These are phyloP conservation scores for Ceratopteris richardii DNA, from an alignment of 75 land plant species.

Conservation along the genomic window DNA sequence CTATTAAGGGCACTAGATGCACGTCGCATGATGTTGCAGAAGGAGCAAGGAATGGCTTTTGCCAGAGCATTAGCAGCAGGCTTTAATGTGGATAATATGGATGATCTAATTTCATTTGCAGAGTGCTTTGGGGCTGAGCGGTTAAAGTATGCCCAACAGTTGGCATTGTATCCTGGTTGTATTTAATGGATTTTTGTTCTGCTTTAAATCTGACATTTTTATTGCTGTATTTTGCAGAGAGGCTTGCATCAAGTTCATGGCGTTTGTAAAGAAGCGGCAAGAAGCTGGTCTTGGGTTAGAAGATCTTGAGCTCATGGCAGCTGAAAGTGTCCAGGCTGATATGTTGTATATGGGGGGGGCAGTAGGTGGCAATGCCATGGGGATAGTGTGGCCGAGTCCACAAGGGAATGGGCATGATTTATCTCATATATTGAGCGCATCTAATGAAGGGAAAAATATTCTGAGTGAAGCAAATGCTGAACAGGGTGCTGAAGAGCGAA, in stretches of 20 bases:
- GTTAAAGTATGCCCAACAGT: slow-evolving; percentile 33
- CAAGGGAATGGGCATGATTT: neutral
- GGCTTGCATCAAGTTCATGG: slow-evolving; percentile 28
- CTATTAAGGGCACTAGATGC: slow-evolving; percentile 44
- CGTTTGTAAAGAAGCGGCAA: slow-evolving; percentile 27
- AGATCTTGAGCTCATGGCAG: slow-evolving; percentile 12
- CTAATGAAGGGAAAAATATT: neutral
- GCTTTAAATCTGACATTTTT: too few species aligned
- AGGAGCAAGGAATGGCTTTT: slow-evolving; percentile 54
- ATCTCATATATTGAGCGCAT: neutral
- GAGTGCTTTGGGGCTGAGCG: slow-evolving; percentile 51
- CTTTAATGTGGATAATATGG: slow-evolving; percentile 37
- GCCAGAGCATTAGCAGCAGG: slow-evolving; percentile 51
- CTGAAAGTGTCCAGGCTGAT: slow-evolving; percentile 9
- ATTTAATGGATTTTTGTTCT: too few species aligned
- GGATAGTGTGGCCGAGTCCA: slow-evolving; percentile 6
- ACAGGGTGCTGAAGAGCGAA: slow-evolving; percentile 1
- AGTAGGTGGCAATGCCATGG: slow-evolving; percentile 9
- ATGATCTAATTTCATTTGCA: slow-evolving; percentile 39
- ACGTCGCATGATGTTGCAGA: slow-evolving; percentile 35
- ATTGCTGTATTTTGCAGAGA: slow-evolving; percentile 11
- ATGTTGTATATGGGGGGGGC: slow-evolving; percentile 4
- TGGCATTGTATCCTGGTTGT: neutral
- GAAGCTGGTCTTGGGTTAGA: slow-evolving; percentile 23
- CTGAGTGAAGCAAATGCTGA: neutral